Base-by-base conservation (phyloP, 2,329 filamentous ascomycete genomes). In the Penicillium capsulatum region DNA sequence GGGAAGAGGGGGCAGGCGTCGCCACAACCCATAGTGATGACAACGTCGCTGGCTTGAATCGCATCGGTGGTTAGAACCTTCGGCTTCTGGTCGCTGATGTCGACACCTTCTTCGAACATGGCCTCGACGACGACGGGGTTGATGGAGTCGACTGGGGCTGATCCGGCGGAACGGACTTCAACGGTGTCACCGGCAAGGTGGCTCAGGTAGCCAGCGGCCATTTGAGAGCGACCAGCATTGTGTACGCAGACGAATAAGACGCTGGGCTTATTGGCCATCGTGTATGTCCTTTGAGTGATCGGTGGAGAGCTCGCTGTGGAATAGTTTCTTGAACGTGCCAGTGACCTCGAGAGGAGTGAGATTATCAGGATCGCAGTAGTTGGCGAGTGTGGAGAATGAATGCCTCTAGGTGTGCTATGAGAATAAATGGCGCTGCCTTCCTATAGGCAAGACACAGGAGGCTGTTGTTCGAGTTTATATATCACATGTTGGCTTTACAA, bases 1-100 rank as follows among this genome's bases (percentile, higher is more conserved):
- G 54, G 44, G n/a, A 48, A 58, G 29, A 55, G 43, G 13, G 54
- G 55, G 32, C 54, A 58, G 14, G 33, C 49, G 14, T 58, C 55
- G 1, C 55, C 55, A 42, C 54, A 57, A n/a, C 54, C 54, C 55
- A 58, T 57, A 14, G 54, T 58, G 33, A 57, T 53, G 5, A 57
- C 51, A 36, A 54, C 41, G 32, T 58, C 51, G 26, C 54, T 56
- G 10, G 29, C 37, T 30, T 53, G 37, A 3, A 58, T 45, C 7
- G 51, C 47, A n/a, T 55, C 50, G 19, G 36, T n/a, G 11, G 43
- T 53, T 7, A 58, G 42, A 17, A 57, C 45, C 37, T 58, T 56
- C 0, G 54, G 54, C n/a, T 46, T 55, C 36, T 54, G 49, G 17
- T 39, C 30, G 19, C 40, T 36, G 5, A 58, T 16, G 28, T 58